Evolutionary conservation across 768 basidiomycete species (phyloP).

Genomic region (Mycena leptocephala): DNA sequence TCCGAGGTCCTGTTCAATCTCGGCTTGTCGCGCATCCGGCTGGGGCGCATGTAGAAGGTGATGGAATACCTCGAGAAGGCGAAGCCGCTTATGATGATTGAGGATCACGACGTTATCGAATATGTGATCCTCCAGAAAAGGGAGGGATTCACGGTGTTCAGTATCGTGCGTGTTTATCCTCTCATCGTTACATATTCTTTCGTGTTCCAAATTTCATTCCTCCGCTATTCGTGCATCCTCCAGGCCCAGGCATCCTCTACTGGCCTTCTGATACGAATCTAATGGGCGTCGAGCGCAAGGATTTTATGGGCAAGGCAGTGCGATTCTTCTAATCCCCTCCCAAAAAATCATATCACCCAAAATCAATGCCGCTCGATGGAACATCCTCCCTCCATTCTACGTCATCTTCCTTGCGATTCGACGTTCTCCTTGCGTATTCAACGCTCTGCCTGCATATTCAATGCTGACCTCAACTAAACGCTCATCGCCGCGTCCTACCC

Average conservation of each 20-base stretch:
- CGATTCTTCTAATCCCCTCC: not conserved
- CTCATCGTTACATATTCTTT: not conserved
- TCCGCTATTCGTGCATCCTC: not conserved
- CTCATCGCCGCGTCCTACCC: not conserved
- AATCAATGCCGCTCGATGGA: too few relatives aligned
- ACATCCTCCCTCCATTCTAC: too few relatives aligned
- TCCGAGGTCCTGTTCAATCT: constrained; percentile 30
- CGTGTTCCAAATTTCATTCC: too few relatives aligned
- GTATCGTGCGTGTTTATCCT: constrained; percentile 13
- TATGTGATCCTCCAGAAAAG: constrained; percentile 7
- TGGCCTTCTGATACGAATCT: constrained; percentile 17
- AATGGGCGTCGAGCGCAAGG: not conserved
- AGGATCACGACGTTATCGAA: constrained; percentile 27
- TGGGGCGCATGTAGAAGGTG: constrained; percentile 20
- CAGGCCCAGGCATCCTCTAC: constrained; percentile 20
- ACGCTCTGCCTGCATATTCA: too few relatives aligned
- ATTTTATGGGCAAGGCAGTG: constrained; percentile 23
- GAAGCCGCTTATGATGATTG: not conserved
- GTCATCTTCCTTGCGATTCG: too few relatives aligned
- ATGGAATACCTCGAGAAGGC: constrained; percentile 20
- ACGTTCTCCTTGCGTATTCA: too few relatives aligned
- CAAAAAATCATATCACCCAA: too few relatives aligned
- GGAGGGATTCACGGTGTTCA: constrained; percentile 28
- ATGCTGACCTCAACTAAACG: not conserved
- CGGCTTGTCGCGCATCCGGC: constrained; percentile 12